Percentiles rank a stretch among this genome's conserved stretches.
Evolutionary conservation across 352 stramenopile species (phyloP).

Genomic region (Pythium utonaiense): DNA sequence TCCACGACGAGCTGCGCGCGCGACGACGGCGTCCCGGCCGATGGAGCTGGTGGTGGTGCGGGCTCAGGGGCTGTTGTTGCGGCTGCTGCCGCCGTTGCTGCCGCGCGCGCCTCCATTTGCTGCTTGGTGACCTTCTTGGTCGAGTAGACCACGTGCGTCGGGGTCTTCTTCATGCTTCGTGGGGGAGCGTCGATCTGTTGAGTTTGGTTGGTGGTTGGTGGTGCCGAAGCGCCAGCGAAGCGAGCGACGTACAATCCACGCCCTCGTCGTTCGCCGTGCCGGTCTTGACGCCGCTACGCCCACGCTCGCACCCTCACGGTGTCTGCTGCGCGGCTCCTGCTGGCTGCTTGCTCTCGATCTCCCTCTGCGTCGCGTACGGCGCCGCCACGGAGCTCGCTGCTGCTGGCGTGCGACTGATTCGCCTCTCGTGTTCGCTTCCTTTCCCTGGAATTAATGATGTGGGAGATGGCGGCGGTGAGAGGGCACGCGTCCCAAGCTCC

Average conservation of each 20-base stretch:
- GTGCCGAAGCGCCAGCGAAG: constrained; percentile 10
- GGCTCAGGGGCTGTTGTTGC: background rate
- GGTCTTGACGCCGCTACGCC: background rate
- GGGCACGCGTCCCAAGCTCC: background rate
- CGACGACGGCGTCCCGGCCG: background rate
- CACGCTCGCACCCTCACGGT: constrained; percentile 1
- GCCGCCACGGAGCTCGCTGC: background rate
- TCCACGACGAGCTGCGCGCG: constrained; percentile 15
- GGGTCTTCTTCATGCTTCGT: constrained; percentile 24
- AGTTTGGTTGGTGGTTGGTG: background rate
- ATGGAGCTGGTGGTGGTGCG: constrained; percentile 2
- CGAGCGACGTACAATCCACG: constrained; percentile 27
- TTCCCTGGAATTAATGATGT: constrained; percentile 4
- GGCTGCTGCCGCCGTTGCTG: constrained; percentile 11
- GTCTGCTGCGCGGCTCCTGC: background rate
- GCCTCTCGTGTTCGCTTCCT: background rate
- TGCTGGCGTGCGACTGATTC: too few species aligned
- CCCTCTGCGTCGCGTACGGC: background rate
- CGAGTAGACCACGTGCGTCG: constrained; percentile 60
- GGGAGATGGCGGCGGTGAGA: constrained; percentile 1
- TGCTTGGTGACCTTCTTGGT: constrained; percentile 49
- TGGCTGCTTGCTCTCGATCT: background rate
- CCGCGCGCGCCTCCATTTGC: constrained; percentile 16
- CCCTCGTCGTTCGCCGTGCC: constrained; percentile 18
- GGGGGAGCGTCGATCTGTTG: too few species aligned